Conservation (phyloP, 2,329 filamentous ascomycete genomes). For the Aschersonia sp. region DNA sequence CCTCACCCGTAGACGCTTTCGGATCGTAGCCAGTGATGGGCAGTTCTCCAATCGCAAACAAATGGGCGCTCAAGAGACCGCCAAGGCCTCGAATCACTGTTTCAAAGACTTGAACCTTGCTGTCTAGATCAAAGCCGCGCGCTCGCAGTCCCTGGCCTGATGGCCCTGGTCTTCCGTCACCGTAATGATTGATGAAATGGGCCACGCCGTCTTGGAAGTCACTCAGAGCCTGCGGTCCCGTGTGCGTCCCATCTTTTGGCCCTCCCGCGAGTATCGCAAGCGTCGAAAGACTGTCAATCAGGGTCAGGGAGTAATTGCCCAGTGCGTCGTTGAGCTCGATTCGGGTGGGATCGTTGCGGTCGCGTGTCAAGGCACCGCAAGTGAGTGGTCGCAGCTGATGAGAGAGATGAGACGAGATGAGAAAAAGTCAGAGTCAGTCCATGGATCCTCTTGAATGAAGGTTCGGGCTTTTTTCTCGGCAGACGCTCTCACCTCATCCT, state of each 20-base stretch:
- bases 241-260: slow-evolving; percentile 26
- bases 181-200: slow-evolving; percentile 67
- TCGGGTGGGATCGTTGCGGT: slow-evolving; percentile 62
- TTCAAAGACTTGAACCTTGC: slow-evolving; percentile 97
- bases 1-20: slow-evolving; percentile 9
- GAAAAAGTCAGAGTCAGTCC: background rate
- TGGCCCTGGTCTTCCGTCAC: slow-evolving; percentile 60
- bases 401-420: slow-evolving; percentile 3
- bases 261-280: slow-evolving; percentile 81
- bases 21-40: slow-evolving; percentile 71
- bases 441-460: background rate
- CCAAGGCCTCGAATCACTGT: slow-evolving; percentile 90
- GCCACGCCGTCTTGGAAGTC: slow-evolving; percentile 72
- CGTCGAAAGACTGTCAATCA: slow-evolving; percentile 90
- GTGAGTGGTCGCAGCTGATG: slow-evolving; percentile 65
- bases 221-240: slow-evolving; percentile 35
- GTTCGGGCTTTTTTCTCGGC: background rate
- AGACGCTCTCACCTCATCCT: slow-evolving; percentile 54
- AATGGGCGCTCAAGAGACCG: slow-evolving; percentile 78
- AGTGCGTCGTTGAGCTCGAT: slow-evolving; percentile 88
- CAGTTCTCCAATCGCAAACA: slow-evolving; percentile 82
- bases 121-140: slow-evolving; percentile 83
- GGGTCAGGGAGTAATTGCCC: slow-evolving; percentile 89
- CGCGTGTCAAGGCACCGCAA: slow-evolving; percentile 72
- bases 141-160: slow-evolving; percentile 57